These are phyloP conservation scores for Vitis cinerea DNA, from an alignment of 164 flowering plant species.

Conservation along the genomic window DNA sequence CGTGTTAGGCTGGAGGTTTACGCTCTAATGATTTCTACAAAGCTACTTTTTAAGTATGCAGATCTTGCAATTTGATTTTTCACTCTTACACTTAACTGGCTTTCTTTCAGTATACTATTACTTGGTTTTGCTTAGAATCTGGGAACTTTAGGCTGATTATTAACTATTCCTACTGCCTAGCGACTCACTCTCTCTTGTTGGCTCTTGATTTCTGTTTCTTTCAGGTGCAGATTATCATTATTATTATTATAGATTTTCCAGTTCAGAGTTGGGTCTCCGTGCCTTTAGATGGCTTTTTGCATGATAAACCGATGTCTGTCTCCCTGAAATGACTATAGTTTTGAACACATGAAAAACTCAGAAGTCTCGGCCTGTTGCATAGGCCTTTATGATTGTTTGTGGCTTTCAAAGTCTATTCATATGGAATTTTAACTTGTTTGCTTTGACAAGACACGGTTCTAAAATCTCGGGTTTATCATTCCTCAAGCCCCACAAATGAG, in stretches of 20 bases:
- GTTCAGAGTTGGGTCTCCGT: constrained; percentile 1
- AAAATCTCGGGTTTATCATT: too few species aligned
- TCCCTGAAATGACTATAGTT: too few species aligned
- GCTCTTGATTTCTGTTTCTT: background rate
- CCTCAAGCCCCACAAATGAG: too few species aligned
- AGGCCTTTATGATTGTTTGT: too few species aligned
- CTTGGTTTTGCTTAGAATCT: background rate
- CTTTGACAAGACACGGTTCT: too few species aligned
- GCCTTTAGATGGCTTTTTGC: constrained; percentile 6
- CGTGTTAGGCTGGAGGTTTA: background rate
- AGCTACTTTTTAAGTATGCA: constrained; percentile 4
- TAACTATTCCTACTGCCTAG: background rate
- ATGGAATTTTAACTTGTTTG: too few species aligned
- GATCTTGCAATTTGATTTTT: background rate
- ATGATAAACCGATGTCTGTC: background rate
- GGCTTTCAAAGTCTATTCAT: too few species aligned
- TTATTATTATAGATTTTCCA: background rate
- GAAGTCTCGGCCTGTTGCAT: too few species aligned
- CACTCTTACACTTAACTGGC: constrained; percentile 5
- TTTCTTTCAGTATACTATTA: constrained; percentile 4
- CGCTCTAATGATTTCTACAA: constrained; percentile 4
- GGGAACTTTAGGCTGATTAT: background rate
- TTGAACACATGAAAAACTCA: too few species aligned
- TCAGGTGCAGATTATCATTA: background rate
- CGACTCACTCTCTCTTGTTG: background rate